phyloP scores from a whole-genome alignment of 768 basidiomycete genomes.

The Tylopilus subfusipes region DNA sequence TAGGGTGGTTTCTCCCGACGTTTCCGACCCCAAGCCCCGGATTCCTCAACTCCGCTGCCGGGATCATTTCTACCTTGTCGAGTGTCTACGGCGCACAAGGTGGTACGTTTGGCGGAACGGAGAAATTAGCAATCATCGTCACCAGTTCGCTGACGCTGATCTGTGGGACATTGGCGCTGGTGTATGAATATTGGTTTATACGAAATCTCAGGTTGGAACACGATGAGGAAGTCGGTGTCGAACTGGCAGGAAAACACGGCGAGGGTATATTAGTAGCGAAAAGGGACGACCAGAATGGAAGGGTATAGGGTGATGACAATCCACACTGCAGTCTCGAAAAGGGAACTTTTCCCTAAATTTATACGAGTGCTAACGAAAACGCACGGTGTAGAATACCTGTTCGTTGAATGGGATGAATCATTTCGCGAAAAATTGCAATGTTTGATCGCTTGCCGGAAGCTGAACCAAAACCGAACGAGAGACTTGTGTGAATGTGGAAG shows the following conservation, averaged over 20 bases:
- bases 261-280: constrained; percentile 35
- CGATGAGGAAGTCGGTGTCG: constrained; percentile 38
- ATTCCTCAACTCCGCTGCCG: constrained; percentile 52
- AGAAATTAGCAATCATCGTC: constrained; percentile 46
- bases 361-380: neutral
- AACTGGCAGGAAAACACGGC: constrained; percentile 42
- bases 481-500: constrained; percentile 1
- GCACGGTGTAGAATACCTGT: neutral
- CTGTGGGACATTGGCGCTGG: constrained; percentile 38
- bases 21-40: constrained; percentile 43
- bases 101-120: constrained; percentile 41
- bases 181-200: constrained; percentile 46
- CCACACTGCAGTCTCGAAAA: neutral
- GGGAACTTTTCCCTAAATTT: neutral
- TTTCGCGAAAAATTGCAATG: neutral
- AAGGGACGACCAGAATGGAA: neutral
- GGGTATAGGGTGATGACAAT: neutral
- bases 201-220: constrained; percentile 43
- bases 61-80: constrained; percentile 52
- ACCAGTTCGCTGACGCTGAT: constrained; percentile 39
- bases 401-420: neutral
- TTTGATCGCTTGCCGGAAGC: neutral
- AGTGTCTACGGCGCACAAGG: constrained; percentile 49
- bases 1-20: neutral
- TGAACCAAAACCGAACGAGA: neutral